phyloP scores from a whole-genome alignment of 768 basidiomycete species.

The Mycena rosella region DNA sequence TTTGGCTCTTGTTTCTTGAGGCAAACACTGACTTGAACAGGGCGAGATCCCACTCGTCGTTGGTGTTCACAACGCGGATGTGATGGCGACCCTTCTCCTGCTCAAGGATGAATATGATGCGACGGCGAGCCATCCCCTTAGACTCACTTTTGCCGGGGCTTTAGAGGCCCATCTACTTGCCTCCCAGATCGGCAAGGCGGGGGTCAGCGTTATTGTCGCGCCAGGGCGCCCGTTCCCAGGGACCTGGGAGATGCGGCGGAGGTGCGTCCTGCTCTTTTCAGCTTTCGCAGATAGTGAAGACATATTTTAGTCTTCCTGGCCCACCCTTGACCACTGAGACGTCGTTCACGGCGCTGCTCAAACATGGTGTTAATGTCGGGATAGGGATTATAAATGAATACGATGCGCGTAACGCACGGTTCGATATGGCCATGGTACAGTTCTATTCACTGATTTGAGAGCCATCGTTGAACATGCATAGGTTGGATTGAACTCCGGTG shows the following conservation, averaged over 20 bases:
- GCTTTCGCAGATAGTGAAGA: background rate
- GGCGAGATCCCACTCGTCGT: slow-evolving; percentile 82
- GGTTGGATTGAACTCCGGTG: slow-evolving; percentile 49
- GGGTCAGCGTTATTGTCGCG: slow-evolving; percentile 62
- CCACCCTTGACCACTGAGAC: slow-evolving; percentile 74
- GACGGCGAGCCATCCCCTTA: slow-evolving; percentile 54
- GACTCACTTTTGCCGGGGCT: slow-evolving; percentile 73
- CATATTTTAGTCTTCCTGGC: slow-evolving; percentile 66
- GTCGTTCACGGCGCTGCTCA: slow-evolving; percentile 70
- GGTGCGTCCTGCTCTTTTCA: slow-evolving; percentile 54
- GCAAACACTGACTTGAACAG: slow-evolving; percentile 46
- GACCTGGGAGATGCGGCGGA: slow-evolving; percentile 76
- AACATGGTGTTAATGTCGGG: slow-evolving; percentile 79
- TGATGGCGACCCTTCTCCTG: slow-evolving; percentile 82
- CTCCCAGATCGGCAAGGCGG: slow-evolving; percentile 66
- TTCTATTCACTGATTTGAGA: background rate
- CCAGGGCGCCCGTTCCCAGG: slow-evolving; percentile 78
- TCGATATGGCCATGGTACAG: slow-evolving; percentile 84
- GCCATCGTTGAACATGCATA: slow-evolving; percentile 41
- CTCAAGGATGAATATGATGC: slow-evolving; percentile 75
- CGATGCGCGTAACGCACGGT: slow-evolving; percentile 80
- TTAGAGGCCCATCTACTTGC: slow-evolving; percentile 79
- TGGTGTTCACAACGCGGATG: slow-evolving; percentile 80
- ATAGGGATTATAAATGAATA: slow-evolving; percentile 75
- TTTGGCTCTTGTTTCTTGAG: background rate